Evolutionary conservation across 768 basidiomycete species (phyloP), one percentile per base, ranked within the genome.

Genomic region (Termitomyces titanicus): DNA sequence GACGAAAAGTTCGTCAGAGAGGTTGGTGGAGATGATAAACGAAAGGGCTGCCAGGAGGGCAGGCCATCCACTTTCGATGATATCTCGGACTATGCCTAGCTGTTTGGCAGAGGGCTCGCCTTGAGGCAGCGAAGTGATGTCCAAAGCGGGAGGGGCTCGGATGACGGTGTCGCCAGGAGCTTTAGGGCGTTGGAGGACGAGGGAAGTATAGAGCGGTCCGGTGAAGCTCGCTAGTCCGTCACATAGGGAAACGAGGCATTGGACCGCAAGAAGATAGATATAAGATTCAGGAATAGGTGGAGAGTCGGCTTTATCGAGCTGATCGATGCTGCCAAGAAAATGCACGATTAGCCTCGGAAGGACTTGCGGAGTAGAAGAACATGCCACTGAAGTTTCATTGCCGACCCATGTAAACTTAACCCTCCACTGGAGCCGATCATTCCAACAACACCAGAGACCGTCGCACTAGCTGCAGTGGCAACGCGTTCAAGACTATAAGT

Each of bases 221-320:
- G 84, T 82, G 66, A 84, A 89, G 0, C 82, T 75, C 0, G 88
- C 85, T 50, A 95, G 86, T 1, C 94, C 94, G 62, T 94, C 92
- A 57, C 89, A 92, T 2, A 99, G 73, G 0, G 91, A 86, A 27
- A 89, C 80, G 9, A 98, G 78, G 64, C 89, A 94, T 63, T 98
- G 94, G 0, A 97, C 81, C 0, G 86, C 92, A 1, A 99, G 81
- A 8, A 99, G 86, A 66, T 95, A 96, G 59, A 96, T 81, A 67
- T 99, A 98, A 3, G 89, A 80, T 55, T 99, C 97, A 0, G 97
- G 96, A 51, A 98, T 94, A 0, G 84, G 78, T 0, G 97, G 97
- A 0, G 94, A 85, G 62, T 99, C 97, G 0, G 93, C 89, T 69
- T 99, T 99, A 74, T 99, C 96, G 12, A 98, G 83, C 69, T 98